Percentiles rank a stretch among this genome's conserved stretches.
Conservation (phyloP, 179 eudicot genomes). For the Silene coronaria region DNA sequence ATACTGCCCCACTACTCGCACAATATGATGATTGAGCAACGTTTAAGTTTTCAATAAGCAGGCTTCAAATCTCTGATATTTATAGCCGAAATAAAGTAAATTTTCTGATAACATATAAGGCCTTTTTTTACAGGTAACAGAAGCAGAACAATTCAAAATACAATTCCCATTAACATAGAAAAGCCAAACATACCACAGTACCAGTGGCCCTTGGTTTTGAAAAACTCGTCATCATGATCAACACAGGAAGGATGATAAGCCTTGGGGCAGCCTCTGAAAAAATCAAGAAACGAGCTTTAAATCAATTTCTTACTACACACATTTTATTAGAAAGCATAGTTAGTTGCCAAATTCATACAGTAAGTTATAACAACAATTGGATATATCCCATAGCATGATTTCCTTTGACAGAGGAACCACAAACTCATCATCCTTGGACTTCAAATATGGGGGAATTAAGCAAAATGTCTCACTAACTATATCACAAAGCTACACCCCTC, state of each 20-base stretch:
- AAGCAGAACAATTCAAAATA: neutral
- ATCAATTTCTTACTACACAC: neutral
- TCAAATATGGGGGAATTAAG: neutral
- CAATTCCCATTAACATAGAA: neutral
- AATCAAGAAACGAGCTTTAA: constrained; percentile 10
- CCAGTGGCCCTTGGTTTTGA: constrained; percentile 90
- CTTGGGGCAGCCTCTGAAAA: constrained; percentile 87
- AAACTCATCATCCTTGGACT: neutral
- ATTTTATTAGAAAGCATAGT: neutral
- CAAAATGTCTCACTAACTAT: neutral
- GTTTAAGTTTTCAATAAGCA: neutral
- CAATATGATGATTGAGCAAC: neutral
- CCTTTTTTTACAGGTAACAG: neutral
- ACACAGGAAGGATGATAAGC: constrained; percentile 97
- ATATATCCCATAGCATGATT: neutral
- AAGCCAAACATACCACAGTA: constrained; percentile 62
- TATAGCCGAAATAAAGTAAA: neutral
- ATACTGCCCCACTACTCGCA: neutral
- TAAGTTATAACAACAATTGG: neutral
- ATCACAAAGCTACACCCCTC: neutral
- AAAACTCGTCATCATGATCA: constrained; percentile 85
- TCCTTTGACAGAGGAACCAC: neutral
- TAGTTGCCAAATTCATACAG: neutral
- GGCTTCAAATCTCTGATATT: neutral
- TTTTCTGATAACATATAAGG: neutral